Conservation (phyloP, 1,284 basidiomycete species). For the Heterobasidion irregulare region DNA sequence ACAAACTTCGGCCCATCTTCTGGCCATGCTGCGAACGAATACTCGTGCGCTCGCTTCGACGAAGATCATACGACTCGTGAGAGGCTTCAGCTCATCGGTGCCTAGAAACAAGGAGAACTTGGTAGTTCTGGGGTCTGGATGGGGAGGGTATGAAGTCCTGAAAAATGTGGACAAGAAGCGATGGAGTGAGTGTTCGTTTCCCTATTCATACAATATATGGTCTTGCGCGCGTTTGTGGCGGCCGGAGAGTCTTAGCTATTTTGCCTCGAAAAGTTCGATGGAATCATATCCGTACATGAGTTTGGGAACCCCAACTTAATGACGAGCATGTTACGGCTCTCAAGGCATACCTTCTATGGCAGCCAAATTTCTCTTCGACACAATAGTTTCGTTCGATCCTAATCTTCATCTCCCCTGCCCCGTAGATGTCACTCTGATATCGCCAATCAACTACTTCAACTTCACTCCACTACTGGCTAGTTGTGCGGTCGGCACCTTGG, state of each 20-base stretch:
- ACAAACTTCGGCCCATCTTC: neutral
- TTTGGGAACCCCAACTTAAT: no score
- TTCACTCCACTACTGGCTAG: slow-evolving; percentile 77
- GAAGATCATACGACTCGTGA: neutral
- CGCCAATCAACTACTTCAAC: slow-evolving; percentile 75
- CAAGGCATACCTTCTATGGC: no score
- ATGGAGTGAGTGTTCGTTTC: slow-evolving; percentile 40
- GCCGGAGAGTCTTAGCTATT: no score
- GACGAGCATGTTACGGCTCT: no score
- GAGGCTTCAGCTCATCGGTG: slow-evolving; percentile 17
- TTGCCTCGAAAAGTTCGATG: no score
- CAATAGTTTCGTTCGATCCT: neutral
- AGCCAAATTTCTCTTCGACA: no score
- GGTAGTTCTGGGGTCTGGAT: slow-evolving; percentile 79
- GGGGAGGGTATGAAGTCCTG: slow-evolving; percentile 76
- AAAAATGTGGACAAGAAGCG: slow-evolving; percentile 57
- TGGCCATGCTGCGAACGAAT: neutral
- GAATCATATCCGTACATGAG: no score
- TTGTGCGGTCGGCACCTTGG: slow-evolving; percentile 76
- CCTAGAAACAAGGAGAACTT: slow-evolving; percentile 45
- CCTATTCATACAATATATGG: neutral
- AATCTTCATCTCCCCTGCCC: neutral
- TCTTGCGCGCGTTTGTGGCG: neutral
- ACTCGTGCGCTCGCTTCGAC: neutral
- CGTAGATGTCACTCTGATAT: slow-evolving; percentile 64